phyloP scores from a whole-genome alignment of 345 rosid genomes.

The Corchorus olitorius region DNA sequence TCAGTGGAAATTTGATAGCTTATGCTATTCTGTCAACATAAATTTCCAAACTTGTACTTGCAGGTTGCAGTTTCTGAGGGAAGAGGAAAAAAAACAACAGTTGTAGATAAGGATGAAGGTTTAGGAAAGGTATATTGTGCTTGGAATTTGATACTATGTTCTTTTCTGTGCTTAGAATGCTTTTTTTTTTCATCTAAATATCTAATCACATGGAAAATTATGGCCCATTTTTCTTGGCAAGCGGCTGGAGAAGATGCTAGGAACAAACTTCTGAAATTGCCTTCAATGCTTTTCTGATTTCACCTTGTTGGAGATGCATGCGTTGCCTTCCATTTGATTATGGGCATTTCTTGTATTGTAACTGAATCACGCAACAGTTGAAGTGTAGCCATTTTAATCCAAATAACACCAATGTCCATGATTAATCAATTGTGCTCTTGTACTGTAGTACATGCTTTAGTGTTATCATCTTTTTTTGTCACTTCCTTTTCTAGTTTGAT shows the following conservation, averaged over 20 bases:
- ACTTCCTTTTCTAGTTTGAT: conserved; percentile 58
- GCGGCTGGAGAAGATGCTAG: not conserved
- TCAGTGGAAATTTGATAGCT: not conserved
- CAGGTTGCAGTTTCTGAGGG: conserved; percentile 87
- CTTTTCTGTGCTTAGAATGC: not conserved
- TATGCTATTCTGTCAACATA: conserved; percentile 2
- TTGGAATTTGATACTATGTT: conserved; percentile 9
- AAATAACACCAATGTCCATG: not conserved
- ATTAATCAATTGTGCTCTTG: not conserved
- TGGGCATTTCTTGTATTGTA: not conserved
- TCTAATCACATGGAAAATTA: not conserved
- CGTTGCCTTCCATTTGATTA: not conserved
- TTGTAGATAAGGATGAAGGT: conserved; percentile 84
- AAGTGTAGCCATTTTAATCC: not conserved
- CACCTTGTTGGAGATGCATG: not conserved
- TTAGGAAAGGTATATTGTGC: conserved; percentile 60
- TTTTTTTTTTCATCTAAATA: not conserved
- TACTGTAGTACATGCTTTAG: conserved; percentile 8
- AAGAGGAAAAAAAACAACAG: conserved; percentile 66
- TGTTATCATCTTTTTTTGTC: conserved; percentile 6
- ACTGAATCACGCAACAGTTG: not conserved
- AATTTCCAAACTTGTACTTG: conserved; percentile 25
- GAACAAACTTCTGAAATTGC: not conserved
- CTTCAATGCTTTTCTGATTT: not conserved
- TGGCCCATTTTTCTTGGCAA: not conserved